Evolutionary conservation across 805 yeast species (phyloP), one percentile per base, ranked within the genome.

Genomic region (Candida vaughaniae): DNA sequence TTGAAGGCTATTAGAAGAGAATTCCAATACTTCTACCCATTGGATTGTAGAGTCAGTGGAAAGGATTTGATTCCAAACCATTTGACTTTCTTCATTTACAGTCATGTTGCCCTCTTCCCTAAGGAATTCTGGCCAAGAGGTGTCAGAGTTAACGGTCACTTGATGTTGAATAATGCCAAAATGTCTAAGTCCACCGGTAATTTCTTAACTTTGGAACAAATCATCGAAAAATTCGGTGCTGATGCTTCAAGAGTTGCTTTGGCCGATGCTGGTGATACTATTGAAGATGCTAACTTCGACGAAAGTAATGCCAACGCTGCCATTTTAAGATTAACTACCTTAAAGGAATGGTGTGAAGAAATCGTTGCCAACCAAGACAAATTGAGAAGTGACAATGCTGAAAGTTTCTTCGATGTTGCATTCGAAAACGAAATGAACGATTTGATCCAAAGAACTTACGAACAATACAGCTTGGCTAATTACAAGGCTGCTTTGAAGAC

Each of bases 131-230:
- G 98, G 98, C 99, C 98, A 45, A 75, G 65, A 51, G 96, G 97
- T 62, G 76, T 93, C 47, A 83, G 99, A 67, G 85, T 86, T 46
- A 93, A 93, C 55, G 99, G 99, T 49, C 99, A 93, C 61, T 77
- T 93, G 68, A 65, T 93, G 74, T 77, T 93, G 62, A 93, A 93
- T 71, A 91, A 93, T 60, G 93, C 91, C 53, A 93, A 93, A 77
- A 93, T 93, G 99, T 82, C 97, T 38, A 93, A 93, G 65, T 85
- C 95, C 22, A 91, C 98, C 22, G 99, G 99, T 67, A 93, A 93
- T 71, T 93, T 93, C 61, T 73, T 87, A 81, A 93, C 98, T 35
- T 72, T 93, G 62, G 77, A 81, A 52, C 88, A 93, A 62, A 77
- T 85, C 59, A 82, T 82, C 42, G 74, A 79, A 52, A 93, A 93